Evolutionary conservation across 1,284 basidiomycete genomes (phyloP).

Genomic region (Xerocomus minutiporus): DNA sequence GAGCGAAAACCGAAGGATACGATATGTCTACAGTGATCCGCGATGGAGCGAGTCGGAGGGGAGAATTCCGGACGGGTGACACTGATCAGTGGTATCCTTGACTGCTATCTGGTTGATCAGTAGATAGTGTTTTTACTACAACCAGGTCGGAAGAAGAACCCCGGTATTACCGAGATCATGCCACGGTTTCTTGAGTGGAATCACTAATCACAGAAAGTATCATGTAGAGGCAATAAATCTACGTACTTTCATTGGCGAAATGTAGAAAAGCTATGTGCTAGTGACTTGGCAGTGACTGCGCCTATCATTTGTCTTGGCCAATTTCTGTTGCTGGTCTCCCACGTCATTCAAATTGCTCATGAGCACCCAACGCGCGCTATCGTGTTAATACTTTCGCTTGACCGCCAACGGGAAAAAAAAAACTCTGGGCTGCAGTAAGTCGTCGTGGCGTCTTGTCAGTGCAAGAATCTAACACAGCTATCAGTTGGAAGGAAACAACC

Average conservation of each 20-base stretch:
- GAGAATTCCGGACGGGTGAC: no score
- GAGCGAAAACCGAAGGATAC: background rate
- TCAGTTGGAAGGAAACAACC: conserved; percentile 6
- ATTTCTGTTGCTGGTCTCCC: conserved; percentile 5
- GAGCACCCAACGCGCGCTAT: conserved; percentile 6
- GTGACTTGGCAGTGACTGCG: background rate
- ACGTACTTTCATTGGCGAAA: no score
- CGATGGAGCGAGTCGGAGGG: background rate
- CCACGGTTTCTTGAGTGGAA: no score
- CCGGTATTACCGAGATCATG: no score
- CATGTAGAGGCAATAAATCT: no score
- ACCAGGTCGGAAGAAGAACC: no score
- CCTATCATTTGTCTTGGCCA: conserved; percentile 8
- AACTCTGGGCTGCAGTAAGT: conserved; percentile 15
- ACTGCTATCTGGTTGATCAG: no score
- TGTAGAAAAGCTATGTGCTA: background rate
- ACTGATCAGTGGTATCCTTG: no score
- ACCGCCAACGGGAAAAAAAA: conserved; percentile 7
- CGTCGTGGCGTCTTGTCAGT: background rate
- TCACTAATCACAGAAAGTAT: no score
- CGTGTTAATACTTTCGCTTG: conserved; percentile 9
- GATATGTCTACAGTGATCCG: background rate
- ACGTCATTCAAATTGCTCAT: conserved; percentile 21
- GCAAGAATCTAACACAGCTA: background rate
- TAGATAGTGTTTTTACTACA: no score